Evolutionary conservation across 192 early-diverging fungal genomes (phyloP).

Genomic region (Backusella psychrophila): DNA sequence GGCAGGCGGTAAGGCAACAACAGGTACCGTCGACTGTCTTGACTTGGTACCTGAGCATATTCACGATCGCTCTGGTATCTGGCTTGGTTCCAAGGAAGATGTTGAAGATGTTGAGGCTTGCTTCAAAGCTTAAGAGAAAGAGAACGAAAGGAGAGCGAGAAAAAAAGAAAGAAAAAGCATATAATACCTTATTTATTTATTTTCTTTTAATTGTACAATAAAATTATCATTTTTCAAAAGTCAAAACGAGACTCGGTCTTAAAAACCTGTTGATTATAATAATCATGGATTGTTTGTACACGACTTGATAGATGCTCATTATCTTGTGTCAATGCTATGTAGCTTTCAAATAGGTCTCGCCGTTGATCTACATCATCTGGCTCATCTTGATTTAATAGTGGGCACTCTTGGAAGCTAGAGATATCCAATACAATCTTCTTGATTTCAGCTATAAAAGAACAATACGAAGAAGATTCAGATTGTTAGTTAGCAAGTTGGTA

Average conservation of each 20-base stretch:
- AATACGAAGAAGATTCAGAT: too few species aligned
- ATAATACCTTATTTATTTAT: conserved; percentile 6
- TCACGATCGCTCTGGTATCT: conserved; percentile 89
- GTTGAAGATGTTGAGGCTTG: conserved; percentile 81
- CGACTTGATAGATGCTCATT: not conserved
- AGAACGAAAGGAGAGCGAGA: not conserved
- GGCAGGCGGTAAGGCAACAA: conserved; percentile 92
- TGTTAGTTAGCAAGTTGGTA: too few species aligned
- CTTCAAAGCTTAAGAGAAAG: conserved; percentile 36
- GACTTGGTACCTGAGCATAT: conserved; percentile 86
- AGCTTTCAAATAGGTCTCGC: not conserved
- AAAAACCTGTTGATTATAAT: not conserved
- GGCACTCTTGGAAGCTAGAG: not conserved
- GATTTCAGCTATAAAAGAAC: not conserved
- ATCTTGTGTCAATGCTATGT: not conserved
- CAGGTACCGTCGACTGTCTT: conserved; percentile 77
- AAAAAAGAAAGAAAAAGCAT: not conserved
- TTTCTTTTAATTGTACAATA: conserved; percentile 2
- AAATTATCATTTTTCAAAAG: conserved; percentile 5
- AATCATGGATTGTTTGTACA: not conserved
- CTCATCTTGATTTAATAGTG: not conserved
- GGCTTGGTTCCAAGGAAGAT: conserved; percentile 88
- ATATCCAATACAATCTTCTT: not conserved
- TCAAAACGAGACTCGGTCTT: not conserved
- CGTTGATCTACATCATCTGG: not conserved